Percentiles rank a stretch among this genome's conserved stretches.
Evolutionary conservation across 108 stramenopile species (phyloP).

Genomic region (Cyclostephanos tholiformis): DNA sequence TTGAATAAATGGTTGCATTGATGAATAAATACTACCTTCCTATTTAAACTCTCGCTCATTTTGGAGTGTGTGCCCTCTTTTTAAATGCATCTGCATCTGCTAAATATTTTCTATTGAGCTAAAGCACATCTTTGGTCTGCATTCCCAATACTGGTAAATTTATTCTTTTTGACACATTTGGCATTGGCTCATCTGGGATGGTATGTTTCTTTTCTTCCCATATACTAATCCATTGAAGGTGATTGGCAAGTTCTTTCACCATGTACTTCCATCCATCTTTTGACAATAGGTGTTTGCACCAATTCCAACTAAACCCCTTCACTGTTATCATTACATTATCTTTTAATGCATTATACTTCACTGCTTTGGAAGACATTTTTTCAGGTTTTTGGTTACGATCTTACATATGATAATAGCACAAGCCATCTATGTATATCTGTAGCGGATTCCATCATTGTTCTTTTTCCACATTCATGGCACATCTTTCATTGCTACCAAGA

Average conservation of each 20-base stretch:
- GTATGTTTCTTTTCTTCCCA: no score
- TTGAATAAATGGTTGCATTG: no score
- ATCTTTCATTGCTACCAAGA: no score
- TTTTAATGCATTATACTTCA: slow-evolving; percentile 14
- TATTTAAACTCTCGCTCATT: no score
- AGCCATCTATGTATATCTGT: no score
- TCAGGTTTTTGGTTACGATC: neutral
- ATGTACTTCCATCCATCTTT: slow-evolving; percentile 16
- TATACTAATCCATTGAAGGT: neutral
- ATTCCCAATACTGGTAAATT: slow-evolving; percentile 13
- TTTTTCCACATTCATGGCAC: no score
- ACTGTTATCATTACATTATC: slow-evolving; percentile 20
- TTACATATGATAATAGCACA: neutral
- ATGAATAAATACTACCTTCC: no score
- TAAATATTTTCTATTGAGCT: slow-evolving; percentile 1
- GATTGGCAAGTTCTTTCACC: slow-evolving; percentile 10
- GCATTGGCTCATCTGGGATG: slow-evolving; percentile 1
- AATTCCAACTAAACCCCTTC: slow-evolving; percentile 27
- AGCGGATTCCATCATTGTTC: no score
- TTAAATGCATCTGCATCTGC: slow-evolving; percentile 11
- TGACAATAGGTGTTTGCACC: slow-evolving; percentile 23
- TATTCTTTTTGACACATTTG: neutral
- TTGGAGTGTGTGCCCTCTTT: neutral
- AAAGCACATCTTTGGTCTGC: slow-evolving; percentile 3
- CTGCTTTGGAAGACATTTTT: no score